Percentiles rank a stretch among this genome's conserved stretches.
These are phyloP conservation scores for Cyclotella cryptica DNA, from an alignment of 108 stramenopile species.

Conservation along the genomic window DNA sequence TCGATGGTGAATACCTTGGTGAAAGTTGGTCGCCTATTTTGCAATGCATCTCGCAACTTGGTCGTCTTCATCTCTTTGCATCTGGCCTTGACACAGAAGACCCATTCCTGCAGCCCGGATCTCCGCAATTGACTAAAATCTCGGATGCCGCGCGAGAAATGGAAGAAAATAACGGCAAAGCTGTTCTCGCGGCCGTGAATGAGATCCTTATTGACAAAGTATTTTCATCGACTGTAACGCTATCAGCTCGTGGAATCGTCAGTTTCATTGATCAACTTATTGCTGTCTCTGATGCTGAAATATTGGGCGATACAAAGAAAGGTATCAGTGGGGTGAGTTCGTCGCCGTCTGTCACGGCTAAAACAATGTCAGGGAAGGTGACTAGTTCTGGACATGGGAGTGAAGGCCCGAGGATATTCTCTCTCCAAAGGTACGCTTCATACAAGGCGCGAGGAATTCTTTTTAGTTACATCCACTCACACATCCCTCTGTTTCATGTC, in stretches of 20 bases:
- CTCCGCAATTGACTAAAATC: constrained; percentile 34
- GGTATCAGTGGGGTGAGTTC: constrained; percentile 73
- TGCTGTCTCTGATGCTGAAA: constrained; percentile 86
- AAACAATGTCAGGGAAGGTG: constrained; percentile 20
- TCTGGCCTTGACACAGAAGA: constrained; percentile 92
- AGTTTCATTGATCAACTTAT: constrained; percentile 92
- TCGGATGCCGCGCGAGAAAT: constrained; percentile 65
- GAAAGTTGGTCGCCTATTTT: constrained; percentile 97
- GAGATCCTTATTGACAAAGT: constrained; percentile 93
- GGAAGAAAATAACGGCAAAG: constrained; percentile 81
- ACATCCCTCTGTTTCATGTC: background rate
- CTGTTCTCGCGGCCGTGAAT: constrained; percentile 80
- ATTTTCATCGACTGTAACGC: constrained; percentile 84
- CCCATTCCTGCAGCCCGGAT: constrained; percentile 72
- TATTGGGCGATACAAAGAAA: constrained; percentile 76
- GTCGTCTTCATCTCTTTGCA: constrained; percentile 80
- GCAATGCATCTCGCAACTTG: constrained; percentile 95
- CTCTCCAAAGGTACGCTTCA: constrained; percentile 69
- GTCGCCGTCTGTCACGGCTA: constrained; percentile 12
- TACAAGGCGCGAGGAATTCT: background rate
- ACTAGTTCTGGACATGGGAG: constrained; percentile 60
- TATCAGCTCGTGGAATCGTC: constrained; percentile 84
- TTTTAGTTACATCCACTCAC: background rate
- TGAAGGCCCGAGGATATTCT: constrained; percentile 92
- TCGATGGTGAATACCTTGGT: constrained; percentile 93